A percentile compares a stretch with the other conserved stretches of the same genome.
These are phyloP conservation scores for Aspergillus hancockii DNA, from an alignment of 495 filamentous ascomycete species.

Conservation along the genomic window DNA sequence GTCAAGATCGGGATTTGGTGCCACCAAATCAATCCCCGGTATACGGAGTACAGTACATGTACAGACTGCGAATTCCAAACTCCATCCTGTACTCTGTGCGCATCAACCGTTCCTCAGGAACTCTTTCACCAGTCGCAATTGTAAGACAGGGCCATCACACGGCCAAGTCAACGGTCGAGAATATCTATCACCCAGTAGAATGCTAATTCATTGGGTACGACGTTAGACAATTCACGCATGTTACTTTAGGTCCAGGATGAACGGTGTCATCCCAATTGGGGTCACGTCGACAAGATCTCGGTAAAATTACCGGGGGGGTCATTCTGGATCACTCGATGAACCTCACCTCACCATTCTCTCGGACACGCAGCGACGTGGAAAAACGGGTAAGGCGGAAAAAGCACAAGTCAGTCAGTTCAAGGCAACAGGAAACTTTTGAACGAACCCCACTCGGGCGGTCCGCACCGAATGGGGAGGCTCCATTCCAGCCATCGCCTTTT, in stretches of 20 bases:
- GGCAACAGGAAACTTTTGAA: slow-evolving; percentile 1
- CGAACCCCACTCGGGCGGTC: slow-evolving; percentile 16
- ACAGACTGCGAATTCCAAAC: background rate
- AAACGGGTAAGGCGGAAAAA: slow-evolving; percentile 2
- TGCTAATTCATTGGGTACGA: too few species aligned
- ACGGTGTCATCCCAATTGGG: too few species aligned
- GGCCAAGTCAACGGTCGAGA: too few species aligned
- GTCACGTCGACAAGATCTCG: too few species aligned
- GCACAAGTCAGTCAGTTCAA: background rate
- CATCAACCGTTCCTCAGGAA: background rate
- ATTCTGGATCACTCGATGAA: too few species aligned
- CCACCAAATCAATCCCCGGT: slow-evolving; percentile 3
- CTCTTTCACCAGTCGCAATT: background rate
- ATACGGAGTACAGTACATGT: background rate
- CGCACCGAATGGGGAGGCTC: slow-evolving; percentile 22
- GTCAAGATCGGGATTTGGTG: background rate
- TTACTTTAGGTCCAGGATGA: too few species aligned
- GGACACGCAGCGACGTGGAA: too few species aligned
- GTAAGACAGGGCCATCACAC: too few species aligned
- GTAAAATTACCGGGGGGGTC: too few species aligned
- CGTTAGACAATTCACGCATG: too few species aligned
- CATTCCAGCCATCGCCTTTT: slow-evolving; percentile 11
- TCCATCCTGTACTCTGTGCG: background rate
- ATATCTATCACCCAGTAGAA: too few species aligned
- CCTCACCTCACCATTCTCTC: too few species aligned